phyloP scores from a whole-genome alignment of 2,329 filamentous ascomycete species.

The Xylariaceae sp. region DNA sequence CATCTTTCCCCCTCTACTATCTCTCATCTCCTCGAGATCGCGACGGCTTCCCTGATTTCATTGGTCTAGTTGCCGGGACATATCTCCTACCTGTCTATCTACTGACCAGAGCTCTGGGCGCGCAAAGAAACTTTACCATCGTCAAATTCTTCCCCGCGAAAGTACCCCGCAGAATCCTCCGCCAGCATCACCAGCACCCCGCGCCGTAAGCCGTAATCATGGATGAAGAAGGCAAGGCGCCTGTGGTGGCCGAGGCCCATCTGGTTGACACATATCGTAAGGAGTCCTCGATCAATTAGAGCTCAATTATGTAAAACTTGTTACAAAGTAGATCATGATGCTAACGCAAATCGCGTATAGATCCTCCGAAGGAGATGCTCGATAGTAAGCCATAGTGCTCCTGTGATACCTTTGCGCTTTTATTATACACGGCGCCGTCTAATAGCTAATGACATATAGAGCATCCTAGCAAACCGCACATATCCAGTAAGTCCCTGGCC shows the following conservation, averaged over 20 bases:
- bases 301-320: background rate
- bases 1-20: conserved; percentile 6
- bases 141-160: conserved; percentile 12
- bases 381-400: conserved; percentile 57
- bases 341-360: conserved; percentile 46
- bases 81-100: conserved; percentile 10
- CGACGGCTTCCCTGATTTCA: too few species aligned
- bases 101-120: background rate
- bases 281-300: conserved; percentile 34
- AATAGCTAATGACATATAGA: conserved; percentile 52
- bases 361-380: conserved; percentile 70
- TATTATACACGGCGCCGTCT: background rate
- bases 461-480: conserved; percentile 72
- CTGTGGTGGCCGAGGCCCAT: conserved; percentile 77
- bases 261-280: conserved; percentile 75
- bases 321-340: conserved; percentile 12
- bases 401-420: background rate
- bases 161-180: conserved; percentile 23
- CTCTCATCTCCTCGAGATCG: conserved; percentile 7
- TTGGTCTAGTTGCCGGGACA: too few species aligned
- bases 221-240: conserved; percentile 55
- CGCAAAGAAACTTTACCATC: conserved; percentile 1
- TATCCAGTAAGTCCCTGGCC: conserved; percentile 65
- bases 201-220: conserved; percentile 45
- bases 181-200: conserved; percentile 19